Base-by-base conservation (phyloP, 192 early-diverging fungal species). In the Backusella parvicylindrica region DNA sequence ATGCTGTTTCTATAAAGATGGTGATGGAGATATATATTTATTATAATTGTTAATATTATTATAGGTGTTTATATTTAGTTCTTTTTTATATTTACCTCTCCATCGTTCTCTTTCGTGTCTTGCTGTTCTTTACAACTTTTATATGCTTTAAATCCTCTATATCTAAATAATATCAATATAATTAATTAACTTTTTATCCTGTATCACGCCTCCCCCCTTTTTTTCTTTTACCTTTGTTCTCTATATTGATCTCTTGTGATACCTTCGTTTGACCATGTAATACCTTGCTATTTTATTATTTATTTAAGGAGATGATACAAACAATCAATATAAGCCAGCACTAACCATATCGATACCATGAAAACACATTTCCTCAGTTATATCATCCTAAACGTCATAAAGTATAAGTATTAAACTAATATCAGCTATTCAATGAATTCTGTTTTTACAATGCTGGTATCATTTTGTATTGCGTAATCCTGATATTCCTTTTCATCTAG, bases 321-420 rank as follows among this genome's bases (percentile, higher is more conserved):
- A 28, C n/a, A 40, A 40, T 47, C 23, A 35, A 71, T 70, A 32
- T 65, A 50, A n/a, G n/a, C 40, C 21, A 28, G 7, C 35, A 11
- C 60, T 4, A 72, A 83, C 82, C 79, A 83, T 77, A 75, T 83
- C 82, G 6, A 75, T 64, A n/a, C 82, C 82, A 26, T 72, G 71
- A 26, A 73, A 63, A 30, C 47, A 76, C 63, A 77, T 80, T 38
- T 74, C 47, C 1, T 73, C 32, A 11, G 82, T 83, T 2, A 83
- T 72, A 32, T 76, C 47, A 64, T 69, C 67, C 50, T 56, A 56
- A 28, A n/a, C n/a, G n/a, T n/a, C n/a, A n/a, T n/a, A n/a, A n/a
- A n/a, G n/a, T n/a, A n/a, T n/a, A n/a, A n/a, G n/a, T n/a, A n/a
- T n/a, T n/a, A n/a, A n/a, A n/a, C n/a, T n/a, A n/a, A n/a, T n/a